phyloP scores from a whole-genome alignment of 306 rosid genomes.

The Quercus ilex region DNA sequence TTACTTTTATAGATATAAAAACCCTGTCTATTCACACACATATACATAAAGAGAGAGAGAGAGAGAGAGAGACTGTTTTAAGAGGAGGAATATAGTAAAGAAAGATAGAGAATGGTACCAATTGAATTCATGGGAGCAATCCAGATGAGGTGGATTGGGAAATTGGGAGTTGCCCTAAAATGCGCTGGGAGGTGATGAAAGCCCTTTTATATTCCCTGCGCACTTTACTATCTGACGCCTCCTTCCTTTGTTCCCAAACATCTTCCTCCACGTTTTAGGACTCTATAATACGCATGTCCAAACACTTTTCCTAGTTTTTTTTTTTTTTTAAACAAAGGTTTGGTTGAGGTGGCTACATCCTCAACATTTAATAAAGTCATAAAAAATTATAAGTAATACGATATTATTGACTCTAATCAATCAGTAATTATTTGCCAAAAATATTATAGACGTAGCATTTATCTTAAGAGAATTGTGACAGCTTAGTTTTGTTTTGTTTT shows the following conservation, averaged over 20 bases:
- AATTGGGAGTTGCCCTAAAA: background rate
- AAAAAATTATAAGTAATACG: too few relatives aligned
- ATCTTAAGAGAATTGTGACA: too few relatives aligned
- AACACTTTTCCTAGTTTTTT: background rate
- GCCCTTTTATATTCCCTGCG: background rate
- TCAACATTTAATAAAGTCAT: too few relatives aligned
- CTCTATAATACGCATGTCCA: background rate
- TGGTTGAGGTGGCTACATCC: background rate
- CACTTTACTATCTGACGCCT: conserved; percentile 11
- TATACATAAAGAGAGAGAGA: background rate
- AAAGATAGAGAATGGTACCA: background rate
- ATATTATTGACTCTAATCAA: too few relatives aligned
- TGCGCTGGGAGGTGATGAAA: conserved; percentile 1
- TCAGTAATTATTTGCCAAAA: accelerated
- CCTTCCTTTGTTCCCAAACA: background rate
- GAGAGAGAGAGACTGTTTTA: background rate
- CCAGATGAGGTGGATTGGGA: background rate
- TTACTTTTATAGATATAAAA: background rate
- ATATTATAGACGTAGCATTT: too few relatives aligned
- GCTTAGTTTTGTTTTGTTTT: too few relatives aligned
- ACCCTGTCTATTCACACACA: too few relatives aligned
- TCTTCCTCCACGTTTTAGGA: background rate
- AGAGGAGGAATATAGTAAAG: too few relatives aligned
- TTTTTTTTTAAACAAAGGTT: background rate
- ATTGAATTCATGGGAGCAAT: background rate